These are phyloP conservation scores for Amanita exitialis DNA, from an alignment of 768 basidiomycete genomes.

Conservation along the genomic window DNA sequence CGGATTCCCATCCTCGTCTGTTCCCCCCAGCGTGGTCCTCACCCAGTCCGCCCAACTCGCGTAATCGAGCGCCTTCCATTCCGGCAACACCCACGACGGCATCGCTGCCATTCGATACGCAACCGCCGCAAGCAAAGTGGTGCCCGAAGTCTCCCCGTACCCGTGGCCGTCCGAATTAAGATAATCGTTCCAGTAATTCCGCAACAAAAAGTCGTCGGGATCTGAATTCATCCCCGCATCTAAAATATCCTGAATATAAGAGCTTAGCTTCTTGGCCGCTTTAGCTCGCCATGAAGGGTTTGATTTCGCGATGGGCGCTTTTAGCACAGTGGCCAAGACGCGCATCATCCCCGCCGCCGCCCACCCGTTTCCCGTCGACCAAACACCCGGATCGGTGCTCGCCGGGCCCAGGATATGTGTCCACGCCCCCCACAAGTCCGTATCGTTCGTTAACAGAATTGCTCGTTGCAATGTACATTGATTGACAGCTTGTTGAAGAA, in stretches of 20 bases:
- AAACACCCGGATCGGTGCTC: slow-evolving; percentile 28
- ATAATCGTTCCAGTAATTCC: slow-evolving; percentile 25
- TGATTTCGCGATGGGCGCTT: slow-evolving; percentile 22
- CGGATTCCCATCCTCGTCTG: slow-evolving; percentile 10
- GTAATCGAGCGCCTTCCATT: slow-evolving; percentile 9
- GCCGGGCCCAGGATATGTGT: slow-evolving; percentile 31
- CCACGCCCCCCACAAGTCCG: slow-evolving; percentile 23
- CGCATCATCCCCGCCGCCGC: slow-evolving; percentile 61
- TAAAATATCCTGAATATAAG: slow-evolving; percentile 25
- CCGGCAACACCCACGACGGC: slow-evolving; percentile 9
- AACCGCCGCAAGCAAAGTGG: slow-evolving; percentile 23
- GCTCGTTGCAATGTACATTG: slow-evolving; percentile 30
- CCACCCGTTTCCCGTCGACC: slow-evolving; percentile 61
- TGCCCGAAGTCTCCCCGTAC: slow-evolving; percentile 30
- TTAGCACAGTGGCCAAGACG: slow-evolving; percentile 37
- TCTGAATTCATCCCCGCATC: slow-evolving; percentile 21
- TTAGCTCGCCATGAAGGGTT: slow-evolving; percentile 12
- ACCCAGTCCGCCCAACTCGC: slow-evolving; percentile 18
- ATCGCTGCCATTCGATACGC: slow-evolving; percentile 23
- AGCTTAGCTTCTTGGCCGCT: slow-evolving; percentile 19
- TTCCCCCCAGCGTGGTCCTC: slow-evolving; percentile 16
- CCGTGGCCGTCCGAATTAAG: slow-evolving; percentile 12
- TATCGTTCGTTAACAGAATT: slow-evolving; percentile 21
- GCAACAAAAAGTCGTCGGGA: slow-evolving; percentile 18
- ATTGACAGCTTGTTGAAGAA: slow-evolving; percentile 25